Evolutionary conservation across 2,329 filamentous ascomycete species (phyloP).

Genomic region (Aspergillus phoenicis): DNA sequence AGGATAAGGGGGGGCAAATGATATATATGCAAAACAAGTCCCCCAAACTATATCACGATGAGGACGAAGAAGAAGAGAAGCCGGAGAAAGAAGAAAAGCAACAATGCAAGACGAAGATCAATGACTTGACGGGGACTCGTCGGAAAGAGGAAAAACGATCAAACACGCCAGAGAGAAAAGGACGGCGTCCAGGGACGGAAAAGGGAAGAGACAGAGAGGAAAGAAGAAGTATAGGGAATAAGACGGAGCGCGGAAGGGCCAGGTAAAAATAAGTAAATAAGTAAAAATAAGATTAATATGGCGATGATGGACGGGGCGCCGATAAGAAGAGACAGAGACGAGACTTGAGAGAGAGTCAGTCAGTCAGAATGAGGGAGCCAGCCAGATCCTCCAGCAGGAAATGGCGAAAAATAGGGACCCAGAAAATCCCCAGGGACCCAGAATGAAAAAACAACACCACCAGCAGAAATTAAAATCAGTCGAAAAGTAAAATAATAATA

Average conservation of each 20-base stretch:
- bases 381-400: neutral
- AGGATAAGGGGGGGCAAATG: conserved; percentile 9
- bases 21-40: conserved; percentile 7
- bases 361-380: conserved; percentile 6
- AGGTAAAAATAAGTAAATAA: conserved; percentile 11
- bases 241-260: conserved; percentile 11
- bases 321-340: conserved; percentile 31
- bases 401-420: conserved; percentile 23
- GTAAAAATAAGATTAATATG: conserved; percentile 8
- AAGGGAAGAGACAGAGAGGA: conserved; percentile 7
- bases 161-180: neutral
- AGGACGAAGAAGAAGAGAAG: neutral
- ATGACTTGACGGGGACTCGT: neutral
- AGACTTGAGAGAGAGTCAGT: conserved; percentile 37
- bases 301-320: conserved; percentile 17
- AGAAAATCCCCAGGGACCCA: conserved; percentile 14
- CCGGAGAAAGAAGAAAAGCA: neutral
- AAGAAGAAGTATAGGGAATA: conserved; percentile 10
- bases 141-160: conserved; percentile 1
- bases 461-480: neutral
- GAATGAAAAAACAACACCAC: conserved; percentile 8
- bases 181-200: neutral
- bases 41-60: neutral
- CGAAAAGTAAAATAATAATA: too few relatives aligned
- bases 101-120: neutral